Percentiles rank a stretch among this genome's conserved stretches.
phyloP scores from a whole-genome alignment of 352 stramenopile species.

The Phytopythium cucurbitacearum region DNA sequence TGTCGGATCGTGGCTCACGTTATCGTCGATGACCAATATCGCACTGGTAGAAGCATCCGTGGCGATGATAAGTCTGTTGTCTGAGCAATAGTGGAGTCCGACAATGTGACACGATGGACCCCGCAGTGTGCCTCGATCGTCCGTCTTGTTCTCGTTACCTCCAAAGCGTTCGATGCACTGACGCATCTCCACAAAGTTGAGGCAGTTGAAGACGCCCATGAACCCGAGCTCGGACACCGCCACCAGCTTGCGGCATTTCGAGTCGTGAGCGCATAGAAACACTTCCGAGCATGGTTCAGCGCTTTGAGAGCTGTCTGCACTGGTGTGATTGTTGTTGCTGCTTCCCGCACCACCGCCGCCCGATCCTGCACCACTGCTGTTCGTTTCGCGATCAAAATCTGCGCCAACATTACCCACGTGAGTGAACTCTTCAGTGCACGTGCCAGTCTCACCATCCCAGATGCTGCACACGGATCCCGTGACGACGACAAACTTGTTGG shows the following conservation, averaged over 20 bases:
- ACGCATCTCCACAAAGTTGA: slow-evolving; percentile 73
- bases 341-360: too few species aligned
- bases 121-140: neutral
- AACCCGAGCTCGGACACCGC: slow-evolving; percentile 49
- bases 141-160: neutral
- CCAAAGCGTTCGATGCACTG: slow-evolving; percentile 46
- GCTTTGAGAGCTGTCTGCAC: too few species aligned
- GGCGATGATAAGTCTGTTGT: slow-evolving; percentile 67
- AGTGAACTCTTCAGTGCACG: slow-evolving; percentile 52
- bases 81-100: slow-evolving; percentile 66
- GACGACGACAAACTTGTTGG: slow-evolving; percentile 67
- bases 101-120: slow-evolving; percentile 40
- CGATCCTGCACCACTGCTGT: too few species aligned
- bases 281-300: slow-evolving; percentile 33
- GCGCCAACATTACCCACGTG: slow-evolving; percentile 25
- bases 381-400: neutral
- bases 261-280: slow-evolving; percentile 45
- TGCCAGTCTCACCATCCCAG: slow-evolving; percentile 61
- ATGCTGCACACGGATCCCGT: slow-evolving; percentile 56
- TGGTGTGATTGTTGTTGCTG: too few species aligned
- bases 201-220: slow-evolving; percentile 66
- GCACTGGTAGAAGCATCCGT: slow-evolving; percentile 36
- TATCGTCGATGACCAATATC: slow-evolving; percentile 69
- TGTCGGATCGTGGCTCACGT: slow-evolving; percentile 36
- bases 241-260: slow-evolving; percentile 57